phyloP scores from a whole-genome alignment of 2,329 filamentous ascomycete genomes.

The Akanthomyces uredinophilus region DNA sequence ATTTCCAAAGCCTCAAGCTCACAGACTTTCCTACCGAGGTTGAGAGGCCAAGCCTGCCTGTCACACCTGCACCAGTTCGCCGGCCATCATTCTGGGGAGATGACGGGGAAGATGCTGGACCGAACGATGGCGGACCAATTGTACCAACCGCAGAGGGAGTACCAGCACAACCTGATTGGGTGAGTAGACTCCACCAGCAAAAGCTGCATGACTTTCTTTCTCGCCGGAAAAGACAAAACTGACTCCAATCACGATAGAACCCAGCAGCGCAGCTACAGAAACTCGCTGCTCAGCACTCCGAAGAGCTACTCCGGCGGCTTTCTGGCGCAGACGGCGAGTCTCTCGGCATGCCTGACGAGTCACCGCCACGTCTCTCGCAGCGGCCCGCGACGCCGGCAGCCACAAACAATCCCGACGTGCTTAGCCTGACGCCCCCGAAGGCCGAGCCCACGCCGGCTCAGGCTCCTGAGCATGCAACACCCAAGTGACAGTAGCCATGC shows the following conservation, averaged over 20 bases:
- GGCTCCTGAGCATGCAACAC: conserved; percentile 28
- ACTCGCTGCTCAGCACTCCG: conserved; percentile 61
- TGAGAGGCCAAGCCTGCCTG: conserved; percentile 82
- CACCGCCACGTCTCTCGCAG: neutral
- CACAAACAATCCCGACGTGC: conserved; percentile 26
- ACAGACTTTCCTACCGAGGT: conserved; percentile 82
- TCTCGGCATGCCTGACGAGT: conserved; percentile 16
- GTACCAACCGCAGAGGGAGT: conserved; percentile 78
- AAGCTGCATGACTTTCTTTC: neutral
- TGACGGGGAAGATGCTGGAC: conserved; percentile 34
- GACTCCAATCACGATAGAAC: conserved; percentile 50
- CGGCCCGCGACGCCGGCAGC: neutral
- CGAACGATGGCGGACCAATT: conserved; percentile 50
- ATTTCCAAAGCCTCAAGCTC: conserved; percentile 46
- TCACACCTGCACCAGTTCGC: conserved; percentile 78
- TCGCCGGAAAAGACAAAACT: neutral
- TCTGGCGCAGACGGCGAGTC: conserved; percentile 28
- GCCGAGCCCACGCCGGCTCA: conserved; percentile 26
- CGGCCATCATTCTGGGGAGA: conserved; percentile 63
- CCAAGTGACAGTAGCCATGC: conserved; percentile 16
- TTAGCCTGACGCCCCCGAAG: conserved; percentile 41
- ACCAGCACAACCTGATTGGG: conserved; percentile 85
- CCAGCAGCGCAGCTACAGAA: conserved; percentile 65
- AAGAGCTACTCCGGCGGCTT: conserved; percentile 53
- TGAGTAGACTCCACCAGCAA: conserved; percentile 52